Conservation (phyloP, 257 asterid genomes). For the Asclepias syriaca region DNA sequence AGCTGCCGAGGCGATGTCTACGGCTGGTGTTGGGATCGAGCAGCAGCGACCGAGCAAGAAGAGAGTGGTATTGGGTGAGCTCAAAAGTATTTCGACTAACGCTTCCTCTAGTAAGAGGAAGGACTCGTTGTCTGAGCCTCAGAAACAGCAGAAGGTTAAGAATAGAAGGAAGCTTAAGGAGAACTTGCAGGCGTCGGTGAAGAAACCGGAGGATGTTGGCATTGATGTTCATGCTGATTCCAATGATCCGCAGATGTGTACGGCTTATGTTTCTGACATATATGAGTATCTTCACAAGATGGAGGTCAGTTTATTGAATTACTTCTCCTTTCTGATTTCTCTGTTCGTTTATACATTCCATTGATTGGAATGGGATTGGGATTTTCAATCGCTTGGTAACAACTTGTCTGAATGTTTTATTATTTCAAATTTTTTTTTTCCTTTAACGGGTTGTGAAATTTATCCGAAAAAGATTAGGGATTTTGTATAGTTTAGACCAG, state of each 20-base stretch:
- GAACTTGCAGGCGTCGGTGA: conserved; percentile 22
- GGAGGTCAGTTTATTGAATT: conserved; percentile 50
- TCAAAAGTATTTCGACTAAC: conserved; percentile 39
- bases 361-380: not conserved
- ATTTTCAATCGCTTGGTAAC: not conserved
- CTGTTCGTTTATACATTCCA: not conserved
- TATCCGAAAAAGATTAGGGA: not conserved
- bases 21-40: conserved; percentile 10
- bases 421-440: too few species aligned
- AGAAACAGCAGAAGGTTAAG: conserved; percentile 1
- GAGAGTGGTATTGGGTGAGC: conserved; percentile 80
- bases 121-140: conserved; percentile 14
- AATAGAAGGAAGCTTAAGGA: conserved; percentile 25
- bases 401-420: not conserved
- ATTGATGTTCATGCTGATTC: conserved; percentile 28
- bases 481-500: not conserved
- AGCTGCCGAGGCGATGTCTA: conserved; percentile 41
- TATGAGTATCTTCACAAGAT: conserved; percentile 66
- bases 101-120: conserved; percentile 7
- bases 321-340: not conserved
- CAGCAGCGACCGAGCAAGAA: conserved; percentile 37
- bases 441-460: not conserved
- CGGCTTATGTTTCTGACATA: conserved; percentile 65
- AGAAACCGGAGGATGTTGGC: conserved; percentile 20
- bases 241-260: conserved; percentile 76